These are phyloP conservation scores for Hordeum pubiflorum DNA, from an alignment of 202 grass and related monocot genomes.

Conservation along the genomic window DNA sequence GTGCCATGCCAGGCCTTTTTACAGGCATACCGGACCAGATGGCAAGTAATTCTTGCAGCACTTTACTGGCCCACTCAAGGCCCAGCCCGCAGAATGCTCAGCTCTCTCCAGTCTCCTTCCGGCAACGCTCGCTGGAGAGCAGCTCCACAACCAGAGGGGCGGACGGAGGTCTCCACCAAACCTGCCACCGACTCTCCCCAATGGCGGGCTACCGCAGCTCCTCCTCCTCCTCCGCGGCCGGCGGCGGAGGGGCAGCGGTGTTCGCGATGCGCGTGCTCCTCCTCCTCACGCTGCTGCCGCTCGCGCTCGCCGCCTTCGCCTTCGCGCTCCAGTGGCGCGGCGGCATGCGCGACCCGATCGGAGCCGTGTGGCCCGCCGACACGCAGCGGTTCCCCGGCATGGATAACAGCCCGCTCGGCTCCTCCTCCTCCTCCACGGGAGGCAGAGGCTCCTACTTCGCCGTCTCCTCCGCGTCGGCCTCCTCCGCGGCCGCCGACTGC, in stretches of 20 bases:
- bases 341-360: slow-evolving; percentile 60
- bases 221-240: slow-evolving; percentile 17
- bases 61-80: background rate
- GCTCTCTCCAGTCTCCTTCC: background rate
- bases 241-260: slow-evolving; percentile 15
- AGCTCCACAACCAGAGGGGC: background rate
- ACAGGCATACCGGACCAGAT: too few relatives aligned
- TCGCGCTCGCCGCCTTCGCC: slow-evolving; percentile 84
- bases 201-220: slow-evolving; percentile 66
- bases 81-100: background rate
- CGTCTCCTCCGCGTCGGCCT: slow-evolving; percentile 23
- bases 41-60: too few relatives aligned
- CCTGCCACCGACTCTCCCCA: background rate
- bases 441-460: slow-evolving; percentile 40
- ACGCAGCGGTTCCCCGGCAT: slow-evolving; percentile 82
- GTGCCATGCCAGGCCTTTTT: too few relatives aligned
- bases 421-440: slow-evolving; percentile 46
- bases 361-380: slow-evolving; percentile 65
- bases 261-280: slow-evolving; percentile 69
- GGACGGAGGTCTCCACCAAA: slow-evolving; percentile 1
- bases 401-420: slow-evolving; percentile 72
- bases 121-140: slow-evolving; percentile 7
- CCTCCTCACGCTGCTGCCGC: slow-evolving; percentile 83
- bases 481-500: slow-evolving; percentile 57
- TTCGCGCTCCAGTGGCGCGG: slow-evolving; percentile 98